Evolutionary conservation across 306 rosid genomes (phyloP).

Genomic region (Senna siamea): DNA sequence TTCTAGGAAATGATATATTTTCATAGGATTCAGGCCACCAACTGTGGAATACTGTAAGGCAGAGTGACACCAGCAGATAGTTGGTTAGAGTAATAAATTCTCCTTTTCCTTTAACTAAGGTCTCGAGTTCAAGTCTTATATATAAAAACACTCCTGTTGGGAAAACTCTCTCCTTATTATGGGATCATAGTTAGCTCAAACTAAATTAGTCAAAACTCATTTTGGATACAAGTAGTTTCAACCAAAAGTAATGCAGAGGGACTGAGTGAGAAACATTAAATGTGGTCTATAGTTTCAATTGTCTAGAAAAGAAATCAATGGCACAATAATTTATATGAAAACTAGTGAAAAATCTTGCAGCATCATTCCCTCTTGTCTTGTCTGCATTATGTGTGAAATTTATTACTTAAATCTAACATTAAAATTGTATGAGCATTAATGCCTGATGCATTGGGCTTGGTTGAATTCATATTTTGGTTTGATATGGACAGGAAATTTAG

Average conservation of each 20-base stretch:
- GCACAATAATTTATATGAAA: neutral
- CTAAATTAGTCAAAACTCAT: no score
- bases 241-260: no score
- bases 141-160: no score
- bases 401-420: neutral
- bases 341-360: neutral
- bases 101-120: no score
- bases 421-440: neutral
- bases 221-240: no score
- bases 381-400: neutral
- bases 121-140: no score
- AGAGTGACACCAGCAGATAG: no score
- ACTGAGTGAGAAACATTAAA: neutral
- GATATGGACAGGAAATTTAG: slow-evolving; percentile 55
- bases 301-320: neutral
- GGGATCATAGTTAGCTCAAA: no score
- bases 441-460: neutral
- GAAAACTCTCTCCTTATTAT: no score
- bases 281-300: neutral
- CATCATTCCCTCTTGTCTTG: neutral
- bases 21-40: neutral
- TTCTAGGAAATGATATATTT: neutral
- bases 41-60: no score
- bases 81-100: no score
- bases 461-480: slow-evolving; percentile 32